Percentiles rank a stretch among this genome's conserved stretches.
Evolutionary conservation across 73 alveolate genomes (phyloP).

Genomic region (Effrenium voratum): DNA sequence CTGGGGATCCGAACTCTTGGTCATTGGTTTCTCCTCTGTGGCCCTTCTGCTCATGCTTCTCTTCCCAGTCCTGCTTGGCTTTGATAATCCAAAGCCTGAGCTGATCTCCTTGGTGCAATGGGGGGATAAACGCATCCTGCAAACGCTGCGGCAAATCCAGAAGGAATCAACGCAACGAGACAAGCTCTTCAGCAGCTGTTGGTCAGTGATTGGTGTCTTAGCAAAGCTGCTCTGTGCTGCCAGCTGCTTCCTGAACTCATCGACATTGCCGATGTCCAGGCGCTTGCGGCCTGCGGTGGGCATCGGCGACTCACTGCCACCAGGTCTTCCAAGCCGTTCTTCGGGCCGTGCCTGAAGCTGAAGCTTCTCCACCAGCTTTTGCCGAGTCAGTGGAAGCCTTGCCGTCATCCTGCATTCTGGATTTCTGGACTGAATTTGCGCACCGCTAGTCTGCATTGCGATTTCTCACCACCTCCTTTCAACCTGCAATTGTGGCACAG

Average conservation of each 20-base stretch:
- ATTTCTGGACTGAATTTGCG: too few species aligned
- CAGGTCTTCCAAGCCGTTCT: not conserved
- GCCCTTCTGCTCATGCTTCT: not conserved
- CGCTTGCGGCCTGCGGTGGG: conserved; percentile 42
- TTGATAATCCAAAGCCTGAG: conserved; percentile 85
- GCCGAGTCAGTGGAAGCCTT: conserved; percentile 8
- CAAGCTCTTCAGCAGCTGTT: too few species aligned
- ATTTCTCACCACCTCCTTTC: too few species aligned
- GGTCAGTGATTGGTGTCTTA: too few species aligned
- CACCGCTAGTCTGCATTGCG: too few species aligned
- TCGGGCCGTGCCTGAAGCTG: not conserved
- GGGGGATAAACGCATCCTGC: too few species aligned
- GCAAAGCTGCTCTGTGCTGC: conserved; percentile 17
- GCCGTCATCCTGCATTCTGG: not conserved
- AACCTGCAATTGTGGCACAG: too few species aligned
- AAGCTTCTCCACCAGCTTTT: conserved; percentile 39
- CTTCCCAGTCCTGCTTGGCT: conserved; percentile 93
- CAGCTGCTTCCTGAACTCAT: conserved; percentile 87
- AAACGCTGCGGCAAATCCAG: too few species aligned
- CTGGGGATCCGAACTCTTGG: conserved; percentile 52
- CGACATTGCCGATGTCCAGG: conserved; percentile 81
- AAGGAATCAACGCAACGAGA: not conserved
- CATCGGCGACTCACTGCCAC: not conserved
- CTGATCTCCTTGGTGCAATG: conserved; percentile 29
- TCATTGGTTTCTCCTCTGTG: conserved; percentile 86